Evolutionary conservation across 164 flowering plant species (phyloP), one percentile per base, ranked within the genome.

Genomic region (Annona cherimola): DNA sequence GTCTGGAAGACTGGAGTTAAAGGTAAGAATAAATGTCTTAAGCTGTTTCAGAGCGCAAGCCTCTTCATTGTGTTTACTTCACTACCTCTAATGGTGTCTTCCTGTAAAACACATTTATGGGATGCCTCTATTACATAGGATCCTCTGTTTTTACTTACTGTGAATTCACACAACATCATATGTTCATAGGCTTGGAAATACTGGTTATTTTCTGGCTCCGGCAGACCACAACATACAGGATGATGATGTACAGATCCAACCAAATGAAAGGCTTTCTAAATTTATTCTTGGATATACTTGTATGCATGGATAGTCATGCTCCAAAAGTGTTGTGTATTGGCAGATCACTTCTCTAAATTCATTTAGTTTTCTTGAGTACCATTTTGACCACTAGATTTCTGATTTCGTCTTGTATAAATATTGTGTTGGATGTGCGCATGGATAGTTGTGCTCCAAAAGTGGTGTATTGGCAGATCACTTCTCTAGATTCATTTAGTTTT

Each of bases 1-100:
- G 89, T 86, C 8, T 86, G 87, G 87, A 86, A 86, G 78, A 78
- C 87, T 55, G 87, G 86, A 19, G 41, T 86, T 4, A 80, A 75
- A 79, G 89, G 89, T 83, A 76, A 4, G 42, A 20, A 40, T 16
- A 1, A 16, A 12, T 4, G 4, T 5, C 19, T 2, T 50, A 50
- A 26, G 35, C 35, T 14, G 4, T 19, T 12, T 42, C 50, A 50
- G 57, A 50, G 9, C 35, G 43, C 64, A 59, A 26, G 35, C 9
- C 41, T 66, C 20, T 20, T 67, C 8, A 14, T 14, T 40, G 4
- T 45, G 3, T 45, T 19, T 2, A n/a, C 42, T 14, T 44, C 59
- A n/a, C 35, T 44, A 19, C 35, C 69, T 40, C 11, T 7, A n/a
- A 35, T 65, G 68, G 18, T 18, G 69, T 50, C 3, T 50, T 4